phyloP scores from a whole-genome alignment of 2,329 filamentous ascomycete genomes.

The Arthrobotrys iridis region DNA sequence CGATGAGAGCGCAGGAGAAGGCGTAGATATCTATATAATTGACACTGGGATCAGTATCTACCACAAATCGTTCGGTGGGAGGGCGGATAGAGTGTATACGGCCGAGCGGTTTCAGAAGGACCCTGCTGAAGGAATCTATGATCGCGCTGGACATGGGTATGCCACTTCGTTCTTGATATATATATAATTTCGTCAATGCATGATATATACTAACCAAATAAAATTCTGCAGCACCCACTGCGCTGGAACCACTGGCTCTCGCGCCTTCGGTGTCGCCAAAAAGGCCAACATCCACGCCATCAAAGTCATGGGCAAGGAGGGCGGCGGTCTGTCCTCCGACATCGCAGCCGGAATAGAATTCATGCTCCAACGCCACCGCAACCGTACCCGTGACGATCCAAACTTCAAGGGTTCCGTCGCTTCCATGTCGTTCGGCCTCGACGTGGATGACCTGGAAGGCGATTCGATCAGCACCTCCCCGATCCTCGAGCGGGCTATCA shows the following conservation, averaged over 20 bases:
- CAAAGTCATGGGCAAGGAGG: conserved; percentile 62
- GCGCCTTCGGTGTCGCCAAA: conserved; percentile 64
- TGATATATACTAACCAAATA: background rate
- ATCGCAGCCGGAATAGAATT: conserved; percentile 63
- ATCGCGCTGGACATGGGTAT: conserved; percentile 64
- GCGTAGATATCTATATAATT: conserved; percentile 65
- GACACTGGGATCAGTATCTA: conserved; percentile 62
- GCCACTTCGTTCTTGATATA: conserved; percentile 58
- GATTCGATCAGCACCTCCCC: conserved; percentile 41
- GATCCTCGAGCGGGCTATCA: conserved; percentile 66
- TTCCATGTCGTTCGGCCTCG: conserved; percentile 69
- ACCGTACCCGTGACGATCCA: conserved; percentile 61
- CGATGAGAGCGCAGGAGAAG: conserved; percentile 60
- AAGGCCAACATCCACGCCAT: conserved; percentile 64
- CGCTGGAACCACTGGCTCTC: conserved; percentile 56
- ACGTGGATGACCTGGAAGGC: conserved; percentile 55
- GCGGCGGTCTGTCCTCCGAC: conserved; percentile 63
- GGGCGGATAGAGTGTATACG: conserved; percentile 56
- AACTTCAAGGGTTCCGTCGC: conserved; percentile 63
- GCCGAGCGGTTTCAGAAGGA: conserved; percentile 58
- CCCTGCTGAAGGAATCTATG: conserved; percentile 64
- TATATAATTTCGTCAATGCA: background rate
- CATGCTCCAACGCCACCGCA: conserved; percentile 63
- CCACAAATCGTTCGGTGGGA: conserved; percentile 58
- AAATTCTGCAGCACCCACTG: conserved; percentile 55